Base-by-base conservation (phyloP, 306 rosid genomes). In the Inga leiocalycina region DNA sequence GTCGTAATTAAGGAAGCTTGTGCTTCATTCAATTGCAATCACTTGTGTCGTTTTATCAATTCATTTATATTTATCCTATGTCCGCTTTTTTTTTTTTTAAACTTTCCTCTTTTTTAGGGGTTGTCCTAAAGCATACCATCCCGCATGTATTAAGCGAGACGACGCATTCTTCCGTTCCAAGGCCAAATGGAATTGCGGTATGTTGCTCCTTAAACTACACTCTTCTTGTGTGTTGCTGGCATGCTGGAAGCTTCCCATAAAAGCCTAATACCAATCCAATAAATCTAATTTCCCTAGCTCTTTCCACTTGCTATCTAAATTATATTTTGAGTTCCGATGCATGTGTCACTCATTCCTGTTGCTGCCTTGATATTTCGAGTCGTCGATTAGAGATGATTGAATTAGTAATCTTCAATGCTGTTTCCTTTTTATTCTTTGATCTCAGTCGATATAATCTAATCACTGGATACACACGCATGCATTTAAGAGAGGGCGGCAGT, bases 141-240 rank as follows among this genome's bases (percentile, higher is more conserved):
- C 97, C 0, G 68, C 97, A 5, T 97, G 99, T 88, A 84, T 97
- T 81, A 97, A 97, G 89, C 87, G 99, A 62, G 99, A 97, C 48
- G 99, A 97, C 51, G 75, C 94, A 8, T 97, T 97, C 84, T 97
- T 97, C 81, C 91, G 86, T 72, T 94, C 98, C 30, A 94, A 89
- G 85, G 99, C 99, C 59, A 94, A 92, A 84, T 97, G 99, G 99
- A 97, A 92, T 85, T 97, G 99, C 32, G 99, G 99, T 97, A 90
- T 27, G 91, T 86, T 80, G 51, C 83, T 74, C 75, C 67, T 72
- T 27, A 7, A 64, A 67, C 73, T 35, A 1, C 24, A 19, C 57
- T 51, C 45, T 46, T 49, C 51, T 2, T 46, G 46, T 68, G 74
- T 43, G 19, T 39, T 74, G 64, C 30, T 43, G 43, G 20, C 45